These are phyloP conservation scores for Solanum infundibuliforme DNA, from an alignment of 257 asterid species.

Conservation along the genomic window DNA sequence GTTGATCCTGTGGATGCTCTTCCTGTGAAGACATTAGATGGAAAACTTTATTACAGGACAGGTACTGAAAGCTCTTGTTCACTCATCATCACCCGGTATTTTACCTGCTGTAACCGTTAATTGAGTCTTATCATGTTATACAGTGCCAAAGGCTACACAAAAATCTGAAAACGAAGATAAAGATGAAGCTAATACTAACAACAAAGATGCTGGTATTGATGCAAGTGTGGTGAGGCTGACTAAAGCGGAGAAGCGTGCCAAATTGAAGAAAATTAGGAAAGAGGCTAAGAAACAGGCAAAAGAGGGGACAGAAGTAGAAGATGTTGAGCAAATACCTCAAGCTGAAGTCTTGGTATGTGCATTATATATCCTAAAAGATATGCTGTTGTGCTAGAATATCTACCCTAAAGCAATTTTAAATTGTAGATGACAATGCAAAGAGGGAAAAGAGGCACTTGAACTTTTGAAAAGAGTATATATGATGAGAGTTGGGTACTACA, in stretches of 20 bases:
- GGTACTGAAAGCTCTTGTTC: slow-evolving; percentile 21
- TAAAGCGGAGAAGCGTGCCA: slow-evolving; percentile 69
- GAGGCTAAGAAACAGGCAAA: slow-evolving; percentile 80
- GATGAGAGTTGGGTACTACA: background rate
- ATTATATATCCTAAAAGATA: background rate
- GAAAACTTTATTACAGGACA: slow-evolving; percentile 51
- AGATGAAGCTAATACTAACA: slow-evolving; percentile 18
- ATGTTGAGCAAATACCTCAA: slow-evolving; percentile 50
- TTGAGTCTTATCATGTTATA: background rate
- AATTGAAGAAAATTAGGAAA: slow-evolving; percentile 62
- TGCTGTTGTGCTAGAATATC: background rate
- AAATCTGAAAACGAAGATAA: slow-evolving; percentile 38
- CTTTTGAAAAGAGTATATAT: background rate
- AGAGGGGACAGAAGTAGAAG: slow-evolving; percentile 30
- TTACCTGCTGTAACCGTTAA: background rate
- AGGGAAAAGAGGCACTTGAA: background rate
- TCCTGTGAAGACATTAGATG: slow-evolving; percentile 72
- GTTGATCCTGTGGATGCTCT: slow-evolving; percentile 92
- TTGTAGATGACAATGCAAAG: background rate
- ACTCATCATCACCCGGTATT: background rate
- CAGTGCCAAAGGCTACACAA: slow-evolving; percentile 38
- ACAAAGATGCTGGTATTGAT: slow-evolving; percentile 18
- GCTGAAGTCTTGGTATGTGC: slow-evolving; percentile 64
- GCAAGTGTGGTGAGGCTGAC: slow-evolving; percentile 36
- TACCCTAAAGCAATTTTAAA: background rate